Base-by-base conservation (phyloP, 2,329 filamentous ascomycete species). In the Rhexocercosporidium sp. region DNA sequence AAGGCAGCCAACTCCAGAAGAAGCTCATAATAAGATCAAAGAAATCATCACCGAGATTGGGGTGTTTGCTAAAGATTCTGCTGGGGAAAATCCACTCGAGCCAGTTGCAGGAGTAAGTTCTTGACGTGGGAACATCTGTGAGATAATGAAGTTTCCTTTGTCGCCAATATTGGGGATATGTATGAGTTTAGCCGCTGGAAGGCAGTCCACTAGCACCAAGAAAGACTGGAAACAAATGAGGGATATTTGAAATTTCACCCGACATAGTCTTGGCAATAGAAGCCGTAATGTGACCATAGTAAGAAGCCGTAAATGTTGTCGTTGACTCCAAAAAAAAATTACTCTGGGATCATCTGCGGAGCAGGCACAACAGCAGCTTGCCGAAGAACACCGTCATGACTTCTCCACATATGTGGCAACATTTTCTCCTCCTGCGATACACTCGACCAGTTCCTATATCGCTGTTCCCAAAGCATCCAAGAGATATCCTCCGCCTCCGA, bases 401-500 rank as follows among this genome's bases (percentile, higher is more conserved):
- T 64, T 20, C 54, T 62, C 68, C 68, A 70, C 37, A 66, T 56
- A 37, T 67, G 51, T 16, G 46, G 31, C 25, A 62, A 31, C n/a
- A 56, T n/a, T 20, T 41, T 39, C 34, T 51, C 39, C 7, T 46
- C 44, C 22, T 62, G 16, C 9, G 57, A 20, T 2, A 64, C 61
- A 31, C 31, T 64, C 20, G 54, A 59, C 69, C 69, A 72, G 39
- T 56, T 67, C 47, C 59, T 66, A 59, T 66, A 72, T 18, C 69
- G 69, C 22, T 53, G 64, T 46, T 70, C 70, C 27, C 54, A 27
- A 20, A 69, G 14, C 65, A 69, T 68, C 70, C 70, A 72, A 1
- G 66, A 68, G 46, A 72, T 67, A 62, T 72, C 69, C 29, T 69
- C 66, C 6, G 66, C 67, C 51, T 69, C 51, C 4, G 37, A 39